Conservation (phyloP, 75 land plant species). For the Gnetum montanum region DNA sequence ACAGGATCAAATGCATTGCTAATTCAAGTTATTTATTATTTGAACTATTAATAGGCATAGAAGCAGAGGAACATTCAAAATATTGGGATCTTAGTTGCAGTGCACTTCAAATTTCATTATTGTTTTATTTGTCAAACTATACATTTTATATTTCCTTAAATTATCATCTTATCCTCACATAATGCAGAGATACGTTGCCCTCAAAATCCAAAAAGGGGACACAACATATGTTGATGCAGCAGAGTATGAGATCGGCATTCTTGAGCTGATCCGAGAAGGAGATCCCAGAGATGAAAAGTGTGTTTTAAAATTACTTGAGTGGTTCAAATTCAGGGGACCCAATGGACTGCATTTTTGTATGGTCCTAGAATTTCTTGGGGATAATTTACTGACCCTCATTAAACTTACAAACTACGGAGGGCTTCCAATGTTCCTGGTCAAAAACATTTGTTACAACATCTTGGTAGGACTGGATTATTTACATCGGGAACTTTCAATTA, state of each 20-base stretch:
- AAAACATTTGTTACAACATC: slow-evolving; percentile 59
- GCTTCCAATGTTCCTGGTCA: slow-evolving; percentile 55
- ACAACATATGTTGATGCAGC: slow-evolving; percentile 71
- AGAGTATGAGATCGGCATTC: slow-evolving; percentile 62
- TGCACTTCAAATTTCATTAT: neutral
- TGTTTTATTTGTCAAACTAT: neutral
- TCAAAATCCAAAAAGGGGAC: slow-evolving; percentile 89
- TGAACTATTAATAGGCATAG: neutral
- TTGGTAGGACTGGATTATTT: slow-evolving; percentile 75
- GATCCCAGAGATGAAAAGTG: slow-evolving; percentile 54
- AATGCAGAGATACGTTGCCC: slow-evolving; percentile 69
- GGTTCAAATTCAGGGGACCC: slow-evolving; percentile 80
- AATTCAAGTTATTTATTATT: neutral
- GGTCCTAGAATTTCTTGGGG: slow-evolving; percentile 81
- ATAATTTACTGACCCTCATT: slow-evolving; percentile 58
- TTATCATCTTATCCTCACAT: neutral
- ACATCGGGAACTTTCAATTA: slow-evolving; percentile 61
- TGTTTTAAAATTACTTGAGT: slow-evolving; percentile 65
- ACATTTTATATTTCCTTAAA: neutral
- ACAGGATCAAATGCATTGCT: neutral
- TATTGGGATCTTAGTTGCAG: neutral
- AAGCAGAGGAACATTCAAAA: neutral
- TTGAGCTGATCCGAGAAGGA: slow-evolving; percentile 55
- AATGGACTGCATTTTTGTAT: slow-evolving; percentile 84
- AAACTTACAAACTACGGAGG: slow-evolving; percentile 62